Base-by-base conservation (phyloP, 2,329 filamentous ascomycete genomes). In the Neoscytalidium dimidiatum region DNA sequence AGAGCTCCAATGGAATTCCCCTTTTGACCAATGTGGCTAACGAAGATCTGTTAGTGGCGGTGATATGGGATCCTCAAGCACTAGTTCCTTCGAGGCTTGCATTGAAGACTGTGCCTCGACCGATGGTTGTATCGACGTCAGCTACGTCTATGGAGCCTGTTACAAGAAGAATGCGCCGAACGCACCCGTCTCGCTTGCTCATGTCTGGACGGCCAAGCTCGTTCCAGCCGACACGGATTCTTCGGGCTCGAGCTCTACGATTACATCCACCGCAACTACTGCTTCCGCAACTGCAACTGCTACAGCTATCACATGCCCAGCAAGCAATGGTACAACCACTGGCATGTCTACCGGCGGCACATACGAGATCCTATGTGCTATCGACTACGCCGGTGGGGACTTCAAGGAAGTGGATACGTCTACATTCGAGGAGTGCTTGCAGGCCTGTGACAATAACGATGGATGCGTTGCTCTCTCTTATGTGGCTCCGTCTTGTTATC, bases 111-210 rank as follows among this genome's bases (percentile, higher is more conserved):
- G 64, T 21, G 64, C 61, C 8, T 49, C 64, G 49, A 63, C 49
- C 28, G 19, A n/a, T 14, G 64, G 60, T 44, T 66, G 64, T 13
- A 44, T 62, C 14, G 64, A 66, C 14, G 64, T 66, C 8, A 63
- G 58, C 35, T 66, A 48, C 38, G 33, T 51, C 7, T 52, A 33
- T 6, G 58, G 58, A 19, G 14, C 58, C 9, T 66, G 64, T 33
- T 66, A 66, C 51, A 64, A 63, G 64, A 66, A 66, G 60, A 49
- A 46, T 23, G 14, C n/a, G 2, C 49, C 58, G 29, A 62, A 62
- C 19, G 14, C 17, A 3, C 26, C 44, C 4, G 52, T 49, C 4
- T 38, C 61, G n/a, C 46, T 58, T 28, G 21, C 17, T 3, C 43
- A 56, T 21, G 49, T 66, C 5, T 66, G 65, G 65, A 38, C 62